These are phyloP conservation scores for Scedosporium dehoogii DNA, from an alignment of 2,329 filamentous ascomycete species.

Conservation along the genomic window DNA sequence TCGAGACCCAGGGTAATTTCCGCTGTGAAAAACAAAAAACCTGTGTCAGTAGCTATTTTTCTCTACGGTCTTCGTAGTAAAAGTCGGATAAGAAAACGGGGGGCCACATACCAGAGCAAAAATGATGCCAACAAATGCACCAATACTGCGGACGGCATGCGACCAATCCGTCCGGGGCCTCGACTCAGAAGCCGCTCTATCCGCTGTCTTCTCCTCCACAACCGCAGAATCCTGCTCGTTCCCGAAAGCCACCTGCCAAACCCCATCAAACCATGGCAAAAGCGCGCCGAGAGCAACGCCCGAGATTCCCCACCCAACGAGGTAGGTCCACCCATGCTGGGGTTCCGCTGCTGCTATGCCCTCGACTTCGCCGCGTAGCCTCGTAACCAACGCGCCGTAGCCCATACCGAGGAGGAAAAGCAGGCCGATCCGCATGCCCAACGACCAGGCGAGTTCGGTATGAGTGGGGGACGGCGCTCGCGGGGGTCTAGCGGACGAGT, in stretches of 20 bases:
- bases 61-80: neutral
- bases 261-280: slow-evolving; percentile 72
- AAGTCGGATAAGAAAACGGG: neutral
- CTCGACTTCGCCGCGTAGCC: slow-evolving; percentile 55
- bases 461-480: slow-evolving; percentile 16
- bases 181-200: slow-evolving; percentile 23
- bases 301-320: slow-evolving; percentile 71
- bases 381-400: slow-evolving; percentile 73
- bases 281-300: slow-evolving; percentile 70
- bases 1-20: slow-evolving; percentile 86
- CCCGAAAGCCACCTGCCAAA: slow-evolving; percentile 53
- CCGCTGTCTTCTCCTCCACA: slow-evolving; percentile 17
- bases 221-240: slow-evolving; percentile 21
- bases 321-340: slow-evolving; percentile 51
- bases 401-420: slow-evolving; percentile 72
- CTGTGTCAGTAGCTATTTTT: neutral
- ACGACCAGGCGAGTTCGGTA: slow-evolving; percentile 30
- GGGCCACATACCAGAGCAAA: slow-evolving; percentile 57
- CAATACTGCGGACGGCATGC: slow-evolving; percentile 44
- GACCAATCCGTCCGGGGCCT: slow-evolving; percentile 59
- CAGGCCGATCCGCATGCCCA: slow-evolving; percentile 48
- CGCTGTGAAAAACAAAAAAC: slow-evolving; percentile 40
- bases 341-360: neutral
- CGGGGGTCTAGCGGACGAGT: slow-evolving; percentile 22
- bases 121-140: slow-evolving; percentile 51